These are phyloP conservation scores for Beauveria rudraprayagi DNA, from an alignment of 2,329 filamentous ascomycete species.

Conservation along the genomic window DNA sequence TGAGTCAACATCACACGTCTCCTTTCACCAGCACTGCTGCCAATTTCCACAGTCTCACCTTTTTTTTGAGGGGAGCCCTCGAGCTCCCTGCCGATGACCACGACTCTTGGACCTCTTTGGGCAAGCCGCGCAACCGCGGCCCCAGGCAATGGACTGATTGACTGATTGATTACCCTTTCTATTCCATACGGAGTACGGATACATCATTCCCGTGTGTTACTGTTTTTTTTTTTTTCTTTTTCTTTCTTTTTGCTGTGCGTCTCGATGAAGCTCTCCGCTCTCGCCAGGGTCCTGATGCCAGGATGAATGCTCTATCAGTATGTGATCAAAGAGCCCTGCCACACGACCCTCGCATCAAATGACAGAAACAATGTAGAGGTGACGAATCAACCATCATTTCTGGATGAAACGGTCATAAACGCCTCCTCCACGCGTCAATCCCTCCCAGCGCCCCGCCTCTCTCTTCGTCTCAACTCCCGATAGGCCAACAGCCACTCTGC, in stretches of 20 bases:
- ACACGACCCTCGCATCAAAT: too few species aligned
- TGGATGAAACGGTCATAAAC: background rate
- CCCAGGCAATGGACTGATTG: too few species aligned
- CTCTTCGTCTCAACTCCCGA: too few species aligned
- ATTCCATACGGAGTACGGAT: too few species aligned
- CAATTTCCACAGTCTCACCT: conserved; percentile 12
- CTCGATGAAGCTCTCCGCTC: too few species aligned
- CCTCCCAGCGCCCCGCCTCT: background rate
- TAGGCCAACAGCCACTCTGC: too few species aligned
- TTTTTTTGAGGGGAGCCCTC: background rate
- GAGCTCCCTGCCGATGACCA: background rate
- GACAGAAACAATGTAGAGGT: background rate
- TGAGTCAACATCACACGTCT: conserved; percentile 4
- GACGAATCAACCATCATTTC: background rate
- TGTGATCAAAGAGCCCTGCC: background rate
- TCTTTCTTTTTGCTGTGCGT: background rate
- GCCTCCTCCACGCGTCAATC: background rate
- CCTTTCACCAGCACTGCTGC: background rate
- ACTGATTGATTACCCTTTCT: too few species aligned
- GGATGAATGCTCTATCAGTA: background rate
- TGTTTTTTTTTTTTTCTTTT: background rate
- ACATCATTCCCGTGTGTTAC: too few species aligned
- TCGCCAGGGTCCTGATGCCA: too few species aligned
- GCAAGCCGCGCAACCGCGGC: too few species aligned
- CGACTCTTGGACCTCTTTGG: background rate